Percentiles rank a stretch among this genome's conserved stretches.
These are phyloP conservation scores for Fusarium decemcellulare DNA, from an alignment of 2,329 filamentous ascomycete genomes.

Conservation along the genomic window DNA sequence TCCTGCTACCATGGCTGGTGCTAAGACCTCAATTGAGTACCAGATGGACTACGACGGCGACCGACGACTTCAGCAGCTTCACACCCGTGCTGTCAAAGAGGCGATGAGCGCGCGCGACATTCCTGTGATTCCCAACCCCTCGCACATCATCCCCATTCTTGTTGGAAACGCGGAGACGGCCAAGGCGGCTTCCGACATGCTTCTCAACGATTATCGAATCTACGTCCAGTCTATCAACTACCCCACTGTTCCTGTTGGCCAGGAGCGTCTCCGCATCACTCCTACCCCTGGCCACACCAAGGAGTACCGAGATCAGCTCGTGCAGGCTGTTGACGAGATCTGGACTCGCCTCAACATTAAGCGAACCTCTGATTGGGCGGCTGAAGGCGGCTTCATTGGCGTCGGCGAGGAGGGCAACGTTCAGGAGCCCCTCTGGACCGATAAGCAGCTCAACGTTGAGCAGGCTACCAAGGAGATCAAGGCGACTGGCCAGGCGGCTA, in stretches of 20 bases:
- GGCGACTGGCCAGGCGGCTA: constrained; percentile 55
- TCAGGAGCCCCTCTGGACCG: constrained; percentile 88
- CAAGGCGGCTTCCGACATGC: constrained; percentile 91
- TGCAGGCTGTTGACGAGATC: constrained; percentile 86
- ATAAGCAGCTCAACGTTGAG: constrained; percentile 86
- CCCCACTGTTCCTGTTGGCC: constrained; percentile 96
- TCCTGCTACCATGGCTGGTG: constrained; percentile 96
- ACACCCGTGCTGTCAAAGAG: constrained; percentile 95
- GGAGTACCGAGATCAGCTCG: constrained; percentile 87
- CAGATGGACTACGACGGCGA: constrained; percentile 90
- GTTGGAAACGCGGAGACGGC: constrained; percentile 95
- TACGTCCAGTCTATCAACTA: constrained; percentile 99
- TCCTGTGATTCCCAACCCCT: constrained; percentile 97
- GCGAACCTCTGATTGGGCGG: constrained; percentile 92
- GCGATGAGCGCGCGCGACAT: constrained; percentile 85
- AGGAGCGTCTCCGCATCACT: constrained; percentile 95
- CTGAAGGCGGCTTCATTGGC: constrained; percentile 92
- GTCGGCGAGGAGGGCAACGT: constrained; percentile 81
- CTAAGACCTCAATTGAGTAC: constrained; percentile 92
- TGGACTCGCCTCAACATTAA: constrained; percentile 93
- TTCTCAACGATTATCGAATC: constrained; percentile 90
- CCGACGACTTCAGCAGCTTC: constrained; percentile 92
- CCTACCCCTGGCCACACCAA: constrained; percentile 93
- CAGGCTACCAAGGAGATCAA: constrained; percentile 75
- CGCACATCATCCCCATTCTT: constrained; percentile 93